Evolutionary conservation across 2,329 filamentous ascomycete genomes (phyloP), one percentile per base, ranked within the genome.

Genomic region (Coniella vitis): DNA sequence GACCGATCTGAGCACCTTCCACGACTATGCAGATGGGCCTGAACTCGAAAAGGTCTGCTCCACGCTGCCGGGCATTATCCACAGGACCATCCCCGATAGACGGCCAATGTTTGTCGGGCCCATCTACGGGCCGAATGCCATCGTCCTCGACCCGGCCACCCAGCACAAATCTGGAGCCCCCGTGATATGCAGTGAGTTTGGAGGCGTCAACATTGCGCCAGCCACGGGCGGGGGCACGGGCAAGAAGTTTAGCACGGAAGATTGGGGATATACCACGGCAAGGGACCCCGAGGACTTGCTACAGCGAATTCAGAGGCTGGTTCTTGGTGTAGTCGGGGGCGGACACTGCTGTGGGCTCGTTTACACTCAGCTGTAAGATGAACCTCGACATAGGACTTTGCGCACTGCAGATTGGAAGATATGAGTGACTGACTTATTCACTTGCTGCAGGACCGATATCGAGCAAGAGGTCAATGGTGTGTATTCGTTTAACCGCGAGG

Each of bases 231-330:
- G 48, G 3, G 59, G 61, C 1, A 66, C 64, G 0, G 65, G 47
- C 4, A 51, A 51, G 44, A 53, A 39, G 32, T 53, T 54, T n/a
- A 49, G 71, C 0, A 72, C 71, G 9, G 66, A 73, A 4, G 76
- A 81, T 48, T 86, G 83, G 83, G 83, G 82, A 0, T 86, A 86
- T 58, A 86, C 81, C 1, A 86, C 82, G 0, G 83, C 82, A 0
- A 72, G 63, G 0, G 76, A 84, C 57, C 64, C 79, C 0, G 67
- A 74, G 14, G 83, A 86, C 55, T 59, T 86, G 48, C 65, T 86
- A 16, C 68, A 69, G 51, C 64, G 81, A 3, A 70, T 84, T 35
- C 75, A 81, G 58, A 75, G 70, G 42, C 66, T 86, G 50, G 71
- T 83, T 12, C 74, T 73, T 61, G 81, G 71, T 0, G 74, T 84